Evolutionary conservation across 2,329 filamentous ascomycete species (phyloP), one percentile per base, ranked within the genome.

Genomic region (Pyrenochaeta sp.): DNA sequence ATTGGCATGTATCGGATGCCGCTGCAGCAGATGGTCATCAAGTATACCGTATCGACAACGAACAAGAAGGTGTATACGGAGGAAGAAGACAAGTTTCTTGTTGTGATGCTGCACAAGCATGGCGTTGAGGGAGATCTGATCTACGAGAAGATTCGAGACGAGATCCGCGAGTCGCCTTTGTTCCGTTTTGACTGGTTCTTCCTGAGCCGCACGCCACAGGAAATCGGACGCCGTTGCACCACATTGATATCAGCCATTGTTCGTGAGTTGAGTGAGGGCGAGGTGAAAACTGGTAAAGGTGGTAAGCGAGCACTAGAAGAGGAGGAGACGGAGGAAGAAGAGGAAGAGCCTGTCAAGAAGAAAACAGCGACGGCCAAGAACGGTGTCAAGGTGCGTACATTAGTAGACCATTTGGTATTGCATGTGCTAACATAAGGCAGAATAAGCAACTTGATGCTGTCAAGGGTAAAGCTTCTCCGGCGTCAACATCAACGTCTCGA

Each of bases 151-250:
- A 97, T 99, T 71, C 89, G 95, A n/a, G 94, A 98, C 61, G 95
- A 98, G 74, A 97, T 99, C 62, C 90, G 93, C 30, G 92, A 97
- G 62, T 94, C 90, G 51, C 93, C 95, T 9, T 82, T 99, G 3
- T 99, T 99, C 84, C 88, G 95, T 33, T 99, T 99, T 69, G 95
- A 99, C 74, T 99, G 96, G 96, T 99, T 99, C 81, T 97, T 99
- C 82, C 84, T 99, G 35, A 96, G 91, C 75, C 87, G 95, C 40
- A 99, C 94, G 3, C 92, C 95, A 0, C 88, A 93, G 44, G 95
- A 99, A 77, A 90, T 99, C 66, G 90, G 92, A 57, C 88, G 95
- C 66, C 87, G 96, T 46, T 98, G 95, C 79, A 96, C 91, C 29
- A 99, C 96, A 1, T 84, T 99, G 46, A 86, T 99, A 60, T 96